Conservation (phyloP, 257 asterid genomes). For the Craterostigma plantagineum region DNA sequence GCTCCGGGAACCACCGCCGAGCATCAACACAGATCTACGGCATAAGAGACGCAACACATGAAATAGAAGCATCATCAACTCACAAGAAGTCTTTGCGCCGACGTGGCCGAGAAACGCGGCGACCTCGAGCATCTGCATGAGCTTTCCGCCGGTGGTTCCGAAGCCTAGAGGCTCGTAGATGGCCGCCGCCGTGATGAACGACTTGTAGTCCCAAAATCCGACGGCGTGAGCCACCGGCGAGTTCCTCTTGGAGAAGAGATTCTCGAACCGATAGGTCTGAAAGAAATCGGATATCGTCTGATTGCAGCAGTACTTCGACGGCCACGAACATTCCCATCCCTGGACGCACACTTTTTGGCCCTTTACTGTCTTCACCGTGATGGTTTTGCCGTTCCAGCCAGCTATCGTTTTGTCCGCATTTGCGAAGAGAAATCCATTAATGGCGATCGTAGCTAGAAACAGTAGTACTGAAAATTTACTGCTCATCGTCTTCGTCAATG, state of each 20-base stretch:
- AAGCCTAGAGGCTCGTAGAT: constrained; percentile 60
- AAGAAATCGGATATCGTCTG: constrained; percentile 56
- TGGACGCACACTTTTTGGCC: constrained; percentile 50
- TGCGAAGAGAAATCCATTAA: too few relatives aligned
- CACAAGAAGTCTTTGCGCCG: constrained; percentile 67
- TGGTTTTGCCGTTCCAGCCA: background rate
- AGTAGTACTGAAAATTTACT: too few relatives aligned
- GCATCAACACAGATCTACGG: background rate
- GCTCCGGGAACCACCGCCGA: too few relatives aligned
- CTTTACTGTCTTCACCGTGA: constrained; percentile 31
- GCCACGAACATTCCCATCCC: constrained; percentile 56
- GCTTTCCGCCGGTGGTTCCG: constrained; percentile 66
- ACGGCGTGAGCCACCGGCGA: constrained; percentile 59
- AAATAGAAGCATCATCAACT: constrained; percentile 12
- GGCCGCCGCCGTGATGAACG: constrained; percentile 65
- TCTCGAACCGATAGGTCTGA: constrained; percentile 56
- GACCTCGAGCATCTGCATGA: constrained; percentile 55
- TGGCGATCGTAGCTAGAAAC: too few relatives aligned
- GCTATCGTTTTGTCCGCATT: too few relatives aligned
- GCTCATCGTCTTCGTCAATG: too few relatives aligned
- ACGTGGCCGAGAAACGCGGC: constrained; percentile 80
- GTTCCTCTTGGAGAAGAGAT: constrained; percentile 56
- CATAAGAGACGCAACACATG: background rate
- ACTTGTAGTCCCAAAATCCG: constrained; percentile 64
- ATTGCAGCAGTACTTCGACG: constrained; percentile 60